Conservation (phyloP, 2,329 filamentous ascomycete species). For the Didymosphaeria variabile region DNA sequence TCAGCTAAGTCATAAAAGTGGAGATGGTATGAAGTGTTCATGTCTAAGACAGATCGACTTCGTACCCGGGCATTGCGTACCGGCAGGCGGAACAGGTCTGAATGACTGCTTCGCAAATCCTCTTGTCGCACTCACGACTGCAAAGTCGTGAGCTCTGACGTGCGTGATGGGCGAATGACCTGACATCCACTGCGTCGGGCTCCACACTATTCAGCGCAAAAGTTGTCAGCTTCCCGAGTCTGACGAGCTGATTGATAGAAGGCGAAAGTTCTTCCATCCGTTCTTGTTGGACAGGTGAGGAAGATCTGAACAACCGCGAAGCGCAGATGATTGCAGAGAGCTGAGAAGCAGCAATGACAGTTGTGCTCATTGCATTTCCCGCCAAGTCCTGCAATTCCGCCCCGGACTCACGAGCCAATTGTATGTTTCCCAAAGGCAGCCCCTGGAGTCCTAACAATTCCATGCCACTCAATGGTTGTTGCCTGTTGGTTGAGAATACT, state of each 20-base stretch:
- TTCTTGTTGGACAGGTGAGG: background rate
- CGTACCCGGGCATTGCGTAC: no score
- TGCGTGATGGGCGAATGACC: background rate
- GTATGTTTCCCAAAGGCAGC: conserved; percentile 66
- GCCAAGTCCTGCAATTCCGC: conserved; percentile 72
- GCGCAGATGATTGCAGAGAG: conserved; percentile 63
- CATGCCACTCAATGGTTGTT: conserved; percentile 67
- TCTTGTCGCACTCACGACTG: conserved; percentile 1
- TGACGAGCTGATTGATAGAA: conserved; percentile 16
- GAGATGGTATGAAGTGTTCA: no score
- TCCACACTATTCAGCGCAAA: background rate
- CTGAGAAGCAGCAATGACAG: conserved; percentile 57
- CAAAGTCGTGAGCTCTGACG: conserved; percentile 1
- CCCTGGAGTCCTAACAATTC: conserved; percentile 75
- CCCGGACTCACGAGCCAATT: conserved; percentile 68
- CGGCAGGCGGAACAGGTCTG: background rate
- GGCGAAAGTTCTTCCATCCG: background rate
- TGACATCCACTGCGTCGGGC: background rate
- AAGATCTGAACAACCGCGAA: conserved; percentile 24
- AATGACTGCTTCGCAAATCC: background rate
- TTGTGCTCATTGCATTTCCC: conserved; percentile 63
- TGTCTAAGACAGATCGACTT: no score
- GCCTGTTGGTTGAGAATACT: conserved; percentile 68
- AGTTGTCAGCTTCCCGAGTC: background rate
- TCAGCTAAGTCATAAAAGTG: no score